A percentile compares a stretch with the other conserved stretches of the same genome.
Evolutionary conservation across 2,329 filamentous ascomycete genomes (phyloP).

Genomic region (Aureobasidium sp.): DNA sequence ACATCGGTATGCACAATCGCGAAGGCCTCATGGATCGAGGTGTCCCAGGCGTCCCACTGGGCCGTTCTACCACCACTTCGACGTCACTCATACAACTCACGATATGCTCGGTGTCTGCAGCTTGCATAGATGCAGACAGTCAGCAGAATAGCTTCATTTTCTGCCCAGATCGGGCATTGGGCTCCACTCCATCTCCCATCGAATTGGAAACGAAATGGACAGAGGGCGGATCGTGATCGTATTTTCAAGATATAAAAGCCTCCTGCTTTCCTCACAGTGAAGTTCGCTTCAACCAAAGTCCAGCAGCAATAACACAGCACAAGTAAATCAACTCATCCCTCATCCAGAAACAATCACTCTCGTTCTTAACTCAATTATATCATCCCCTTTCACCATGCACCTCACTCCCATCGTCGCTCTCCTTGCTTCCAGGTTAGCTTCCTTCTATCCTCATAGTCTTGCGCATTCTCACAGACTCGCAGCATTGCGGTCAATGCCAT

Average conservation of each 20-base stretch:
- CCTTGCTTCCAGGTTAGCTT: conserved; percentile 6
- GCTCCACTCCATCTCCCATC: background rate
- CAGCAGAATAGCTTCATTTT: background rate
- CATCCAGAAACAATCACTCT: background rate
- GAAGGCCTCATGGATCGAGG: background rate
- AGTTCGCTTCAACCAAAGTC: background rate
- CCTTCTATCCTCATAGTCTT: background rate
- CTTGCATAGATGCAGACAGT: background rate
- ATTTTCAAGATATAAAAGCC: background rate
- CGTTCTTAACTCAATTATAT: background rate
- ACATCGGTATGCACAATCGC: background rate
- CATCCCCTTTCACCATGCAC: background rate
- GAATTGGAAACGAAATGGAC: too few species aligned
- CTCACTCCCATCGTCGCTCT: background rate
- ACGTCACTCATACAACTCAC: background rate
- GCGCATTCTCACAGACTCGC: background rate
- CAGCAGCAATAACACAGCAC: background rate
- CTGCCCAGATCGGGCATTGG: background rate
- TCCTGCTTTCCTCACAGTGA: background rate
- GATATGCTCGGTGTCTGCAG: background rate
- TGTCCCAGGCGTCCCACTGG: background rate
- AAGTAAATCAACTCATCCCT: background rate
- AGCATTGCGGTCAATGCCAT: conserved; percentile 7
- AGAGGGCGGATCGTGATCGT: background rate
- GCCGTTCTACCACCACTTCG: background rate